Percentiles rank a stretch among this genome's conserved stretches.
phyloP scores from a whole-genome alignment of 768 basidiomycete species.

The Agrocybe praecox region DNA sequence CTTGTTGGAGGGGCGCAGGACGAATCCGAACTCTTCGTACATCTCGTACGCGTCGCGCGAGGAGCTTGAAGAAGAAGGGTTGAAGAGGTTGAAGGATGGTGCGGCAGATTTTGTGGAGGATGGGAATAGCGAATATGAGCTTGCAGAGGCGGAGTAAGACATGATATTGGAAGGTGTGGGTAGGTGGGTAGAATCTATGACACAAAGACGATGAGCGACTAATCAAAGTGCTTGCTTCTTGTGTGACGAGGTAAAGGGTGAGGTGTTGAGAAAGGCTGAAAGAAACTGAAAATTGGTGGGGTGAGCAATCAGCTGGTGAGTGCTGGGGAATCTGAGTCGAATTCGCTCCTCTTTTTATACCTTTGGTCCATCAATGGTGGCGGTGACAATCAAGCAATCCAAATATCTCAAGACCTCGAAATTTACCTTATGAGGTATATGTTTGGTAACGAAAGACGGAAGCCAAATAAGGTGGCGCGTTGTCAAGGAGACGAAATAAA shows the following conservation, averaged over 20 bases:
- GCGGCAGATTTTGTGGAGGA: slow-evolving; percentile 17
- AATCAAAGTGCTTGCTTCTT: slow-evolving; percentile 30
- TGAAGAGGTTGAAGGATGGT: slow-evolving; percentile 35
- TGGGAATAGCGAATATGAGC: neutral
- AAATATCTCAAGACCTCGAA: neutral
- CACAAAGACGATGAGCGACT: slow-evolving; percentile 21
- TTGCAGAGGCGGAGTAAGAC: slow-evolving; percentile 23
- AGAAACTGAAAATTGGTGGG: slow-evolving; percentile 5
- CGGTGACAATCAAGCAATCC: slow-evolving; percentile 7
- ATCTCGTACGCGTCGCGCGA: slow-evolving; percentile 40
- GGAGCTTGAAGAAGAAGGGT: slow-evolving; percentile 28
- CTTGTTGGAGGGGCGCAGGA: slow-evolving; percentile 30
- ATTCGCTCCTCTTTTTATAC: slow-evolving; percentile 5
- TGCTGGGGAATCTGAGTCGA: slow-evolving; percentile 15
- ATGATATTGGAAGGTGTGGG: slow-evolving; percentile 25
- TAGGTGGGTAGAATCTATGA: slow-evolving; percentile 22
- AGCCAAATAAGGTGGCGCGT: slow-evolving; percentile 3
- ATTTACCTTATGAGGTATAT: slow-evolving; percentile 16
- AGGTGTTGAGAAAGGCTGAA: neutral
- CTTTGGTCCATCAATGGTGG: neutral
- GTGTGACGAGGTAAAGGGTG: neutral
- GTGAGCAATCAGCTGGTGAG: slow-evolving; percentile 23
- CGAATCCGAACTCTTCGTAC: slow-evolving; percentile 40
- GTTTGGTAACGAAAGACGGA: slow-evolving; percentile 11
- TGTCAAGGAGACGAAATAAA: slow-evolving; percentile 4